Conservation (phyloP, 2,329 filamentous ascomycete species). For the Mycosphaerella arachidis region DNA sequence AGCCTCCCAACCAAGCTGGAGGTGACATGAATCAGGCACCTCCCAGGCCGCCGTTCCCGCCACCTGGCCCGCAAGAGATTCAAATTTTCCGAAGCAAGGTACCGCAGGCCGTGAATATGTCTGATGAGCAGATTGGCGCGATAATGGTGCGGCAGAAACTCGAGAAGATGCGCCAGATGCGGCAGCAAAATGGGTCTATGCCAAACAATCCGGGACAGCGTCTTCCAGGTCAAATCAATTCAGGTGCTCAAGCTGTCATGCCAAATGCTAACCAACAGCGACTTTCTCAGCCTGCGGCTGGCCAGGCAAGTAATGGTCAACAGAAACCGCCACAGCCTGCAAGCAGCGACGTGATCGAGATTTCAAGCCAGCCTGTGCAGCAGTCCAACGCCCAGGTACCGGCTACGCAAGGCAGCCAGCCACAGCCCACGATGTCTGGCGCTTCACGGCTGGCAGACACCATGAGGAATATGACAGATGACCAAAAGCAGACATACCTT, state of each 20-base stretch:
- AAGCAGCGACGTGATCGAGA: constrained; percentile 41
- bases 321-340: constrained; percentile 24
- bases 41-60: constrained; percentile 15
- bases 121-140: constrained; percentile 42
- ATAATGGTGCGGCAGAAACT: constrained; percentile 25
- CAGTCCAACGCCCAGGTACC: constrained; percentile 31
- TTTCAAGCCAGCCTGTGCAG: constrained; percentile 26
- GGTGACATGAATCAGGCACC: constrained; percentile 4
- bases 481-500: constrained; percentile 17
- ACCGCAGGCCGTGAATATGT: constrained; percentile 31
- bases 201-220: constrained; percentile 32
- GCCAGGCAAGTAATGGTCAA: constrained; percentile 25
- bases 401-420: constrained; percentile 20
- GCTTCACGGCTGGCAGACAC: constrained; percentile 18
- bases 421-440: constrained; percentile 9
- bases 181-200: constrained; percentile 37
- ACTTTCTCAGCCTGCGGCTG: constrained; percentile 9
- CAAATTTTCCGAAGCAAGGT: constrained; percentile 35
- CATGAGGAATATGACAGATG: constrained; percentile 23
- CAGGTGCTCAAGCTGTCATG: constrained; percentile 1
- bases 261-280: constrained; percentile 14
- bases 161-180: constrained; percentile 14
- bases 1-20: constrained; percentile 9
- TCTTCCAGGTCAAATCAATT: constrained; percentile 13
- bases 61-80: constrained; percentile 40